Percentiles rank a stretch among this genome's conserved stretches.
Evolutionary conservation across 768 basidiomycete genomes (phyloP).

Genomic region (Royoungia palumana): DNA sequence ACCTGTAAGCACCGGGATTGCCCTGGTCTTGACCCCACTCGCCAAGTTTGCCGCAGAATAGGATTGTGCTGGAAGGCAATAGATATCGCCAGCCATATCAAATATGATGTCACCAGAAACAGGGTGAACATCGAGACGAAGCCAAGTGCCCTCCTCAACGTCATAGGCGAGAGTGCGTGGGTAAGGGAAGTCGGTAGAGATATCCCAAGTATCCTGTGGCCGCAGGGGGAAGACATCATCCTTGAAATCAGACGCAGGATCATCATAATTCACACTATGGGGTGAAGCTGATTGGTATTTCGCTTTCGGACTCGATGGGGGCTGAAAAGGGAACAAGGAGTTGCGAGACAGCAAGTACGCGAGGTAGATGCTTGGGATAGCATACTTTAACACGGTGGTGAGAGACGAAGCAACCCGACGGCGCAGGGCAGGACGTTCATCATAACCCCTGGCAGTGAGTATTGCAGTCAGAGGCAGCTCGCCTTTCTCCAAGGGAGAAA

Average conservation of each 20-base stretch:
- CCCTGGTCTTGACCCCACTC: constrained; percentile 32
- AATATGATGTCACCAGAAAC: constrained; percentile 67
- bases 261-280: constrained; percentile 15
- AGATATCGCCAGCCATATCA: constrained; percentile 72
- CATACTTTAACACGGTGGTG: constrained; percentile 15
- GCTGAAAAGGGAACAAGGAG: not conserved
- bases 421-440: not conserved
- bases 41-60: constrained; percentile 32
- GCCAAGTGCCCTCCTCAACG: constrained; percentile 72
- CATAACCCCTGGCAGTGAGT: not conserved
- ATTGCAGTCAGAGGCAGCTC: constrained; percentile 14
- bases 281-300: constrained; percentile 6
- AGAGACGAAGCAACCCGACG: constrained; percentile 2
- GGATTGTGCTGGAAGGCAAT: constrained; percentile 55
- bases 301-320: not conserved
- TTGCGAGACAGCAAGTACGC: constrained; percentile 15
- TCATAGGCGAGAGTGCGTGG: constrained; percentile 65
- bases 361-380: constrained; percentile 20
- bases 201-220: constrained; percentile 57
- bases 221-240: constrained; percentile 64
- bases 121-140: constrained; percentile 72
- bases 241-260: constrained; percentile 43
- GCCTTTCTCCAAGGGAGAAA: constrained; percentile 16
- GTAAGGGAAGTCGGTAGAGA: constrained; percentile 71
- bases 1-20: constrained; percentile 59